phyloP scores from a whole-genome alignment of 163 green algal species.

The Prototheca stagnorum region DNA sequence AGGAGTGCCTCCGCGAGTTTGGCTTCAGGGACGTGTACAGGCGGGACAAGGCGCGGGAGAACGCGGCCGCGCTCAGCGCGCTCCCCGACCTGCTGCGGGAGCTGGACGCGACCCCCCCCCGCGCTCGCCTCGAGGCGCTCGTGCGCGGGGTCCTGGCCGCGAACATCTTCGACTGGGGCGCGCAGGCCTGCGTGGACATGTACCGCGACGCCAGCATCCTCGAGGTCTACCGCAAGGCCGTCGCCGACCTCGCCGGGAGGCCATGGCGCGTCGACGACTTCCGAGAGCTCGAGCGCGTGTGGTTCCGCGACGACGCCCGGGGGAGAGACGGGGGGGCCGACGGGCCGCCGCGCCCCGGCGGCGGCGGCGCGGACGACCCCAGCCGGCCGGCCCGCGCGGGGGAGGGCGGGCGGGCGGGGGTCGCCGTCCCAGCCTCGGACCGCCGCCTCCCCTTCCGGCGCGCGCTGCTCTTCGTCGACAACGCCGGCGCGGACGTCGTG shows the following conservation, averaged over 20 bases:
- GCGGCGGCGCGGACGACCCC: background rate
- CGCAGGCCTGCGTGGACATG: constrained; percentile 53
- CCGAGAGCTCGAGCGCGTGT: constrained; percentile 22
- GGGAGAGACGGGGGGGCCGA: background rate
- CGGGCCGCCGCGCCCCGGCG: background rate
- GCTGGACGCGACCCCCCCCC: constrained; percentile 52
- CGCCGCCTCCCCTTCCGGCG: too few species aligned
- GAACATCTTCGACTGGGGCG: constrained; percentile 99
- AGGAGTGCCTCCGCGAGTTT: constrained; percentile 92
- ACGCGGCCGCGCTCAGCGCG: constrained; percentile 69
- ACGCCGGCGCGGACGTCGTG: constrained; percentile 78
- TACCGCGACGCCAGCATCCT: constrained; percentile 83
- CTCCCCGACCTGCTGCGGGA: constrained; percentile 81
- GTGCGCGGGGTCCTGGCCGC: constrained; percentile 56
- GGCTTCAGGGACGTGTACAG: constrained; percentile 85
- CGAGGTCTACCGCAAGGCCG: constrained; percentile 70
- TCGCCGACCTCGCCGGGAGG: constrained; percentile 33
- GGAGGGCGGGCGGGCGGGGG: too few species aligned
- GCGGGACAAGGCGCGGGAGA: constrained; percentile 76
- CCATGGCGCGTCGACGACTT: constrained; percentile 59
- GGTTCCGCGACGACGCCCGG: constrained; percentile 27
- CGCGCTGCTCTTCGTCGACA: constrained; percentile 93
- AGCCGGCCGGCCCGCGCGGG: background rate
- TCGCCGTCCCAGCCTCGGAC: constrained; percentile 14
- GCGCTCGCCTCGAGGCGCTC: constrained; percentile 35